phyloP scores from a whole-genome alignment of 768 basidiomycete genomes.

The Boletus subcaerulescens region DNA sequence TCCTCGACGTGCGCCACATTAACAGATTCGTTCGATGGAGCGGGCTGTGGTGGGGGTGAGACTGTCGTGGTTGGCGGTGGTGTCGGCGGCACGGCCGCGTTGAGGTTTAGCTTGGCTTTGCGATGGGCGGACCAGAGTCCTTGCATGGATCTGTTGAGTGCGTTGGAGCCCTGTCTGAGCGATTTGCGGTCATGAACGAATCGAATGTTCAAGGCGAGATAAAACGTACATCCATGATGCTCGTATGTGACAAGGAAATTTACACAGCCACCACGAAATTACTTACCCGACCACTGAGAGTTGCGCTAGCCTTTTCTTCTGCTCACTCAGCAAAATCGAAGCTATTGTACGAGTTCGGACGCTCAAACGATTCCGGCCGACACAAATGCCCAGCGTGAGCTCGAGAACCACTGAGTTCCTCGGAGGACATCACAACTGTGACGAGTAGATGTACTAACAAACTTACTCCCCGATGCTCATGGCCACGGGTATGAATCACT shows the following conservation, averaged over 20 bases:
- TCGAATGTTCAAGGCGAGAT: neutral
- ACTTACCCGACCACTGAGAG: no score
- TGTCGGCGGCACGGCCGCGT: conserved; percentile 28
- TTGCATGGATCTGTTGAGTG: conserved; percentile 77
- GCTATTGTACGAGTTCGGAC: no score
- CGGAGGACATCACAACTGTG: neutral
- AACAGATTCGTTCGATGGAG: conserved; percentile 20
- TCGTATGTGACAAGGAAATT: neutral
- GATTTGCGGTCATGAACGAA: conserved; percentile 24
- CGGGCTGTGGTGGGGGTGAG: neutral
- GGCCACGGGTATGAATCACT: no score
- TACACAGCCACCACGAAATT: neutral
- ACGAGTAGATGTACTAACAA: no score
- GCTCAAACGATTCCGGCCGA: no score
- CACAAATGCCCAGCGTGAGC: no score
- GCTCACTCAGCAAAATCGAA: no score
- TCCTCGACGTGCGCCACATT: conserved; percentile 24
- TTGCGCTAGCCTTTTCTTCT: no score
- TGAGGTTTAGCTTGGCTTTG: conserved; percentile 66
- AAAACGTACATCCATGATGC: conserved; percentile 18
- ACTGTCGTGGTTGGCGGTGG: neutral
- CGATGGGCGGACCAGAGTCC: conserved; percentile 72
- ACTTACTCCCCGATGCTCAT: no score
- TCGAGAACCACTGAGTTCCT: conserved; percentile 5
- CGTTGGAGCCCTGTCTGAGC: conserved; percentile 68